These are phyloP conservation scores for Coffea eugenioides DNA, from an alignment of 257 asterid genomes.

Conservation along the genomic window DNA sequence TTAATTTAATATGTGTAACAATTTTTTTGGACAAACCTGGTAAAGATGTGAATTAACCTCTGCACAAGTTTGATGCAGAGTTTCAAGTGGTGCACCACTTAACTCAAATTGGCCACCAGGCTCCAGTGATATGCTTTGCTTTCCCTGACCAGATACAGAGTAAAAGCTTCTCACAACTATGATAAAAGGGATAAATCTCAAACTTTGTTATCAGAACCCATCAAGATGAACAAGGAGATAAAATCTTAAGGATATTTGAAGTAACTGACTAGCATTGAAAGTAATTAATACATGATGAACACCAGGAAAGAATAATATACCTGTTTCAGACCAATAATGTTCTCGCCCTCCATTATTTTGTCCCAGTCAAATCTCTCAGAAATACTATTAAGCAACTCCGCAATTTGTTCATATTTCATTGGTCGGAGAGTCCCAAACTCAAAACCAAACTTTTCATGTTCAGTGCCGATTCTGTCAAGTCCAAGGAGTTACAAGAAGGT, in stretches of 20 bases:
- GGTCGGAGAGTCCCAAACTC: slow-evolving; percentile 72
- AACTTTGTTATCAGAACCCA: not conserved
- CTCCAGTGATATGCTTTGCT: slow-evolving; percentile 94
- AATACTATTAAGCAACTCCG: slow-evolving; percentile 76
- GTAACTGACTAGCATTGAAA: not conserved
- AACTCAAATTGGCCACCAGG: slow-evolving; percentile 99
- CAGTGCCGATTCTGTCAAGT: slow-evolving; percentile 89
- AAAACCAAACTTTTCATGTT: slow-evolving; percentile 96
- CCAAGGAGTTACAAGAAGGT: slow-evolving; percentile 4
- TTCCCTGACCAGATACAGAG: slow-evolving; percentile 48
- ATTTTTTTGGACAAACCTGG: slow-evolving; percentile 45
- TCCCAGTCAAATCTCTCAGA: slow-evolving; percentile 99
- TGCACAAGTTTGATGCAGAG: slow-evolving; percentile 96
- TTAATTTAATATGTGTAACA: not conserved
- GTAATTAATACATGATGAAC: not conserved
- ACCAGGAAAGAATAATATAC: slow-evolving; percentile 27
- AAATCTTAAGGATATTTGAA: not conserved
- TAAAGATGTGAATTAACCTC: slow-evolving; percentile 98
- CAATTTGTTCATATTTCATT: slow-evolving; percentile 86
- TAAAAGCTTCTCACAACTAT: not conserved
- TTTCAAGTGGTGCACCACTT: slow-evolving; percentile 97
- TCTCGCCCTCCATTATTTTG: slow-evolving; percentile 88
- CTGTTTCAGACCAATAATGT: slow-evolving; percentile 94
- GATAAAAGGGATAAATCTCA: not conserved
- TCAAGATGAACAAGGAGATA: not conserved